Evolutionary conservation across 176 grass and related monocot genomes (phyloP), one percentile per base, ranked within the genome.

Genomic region (Musa beccarii): DNA sequence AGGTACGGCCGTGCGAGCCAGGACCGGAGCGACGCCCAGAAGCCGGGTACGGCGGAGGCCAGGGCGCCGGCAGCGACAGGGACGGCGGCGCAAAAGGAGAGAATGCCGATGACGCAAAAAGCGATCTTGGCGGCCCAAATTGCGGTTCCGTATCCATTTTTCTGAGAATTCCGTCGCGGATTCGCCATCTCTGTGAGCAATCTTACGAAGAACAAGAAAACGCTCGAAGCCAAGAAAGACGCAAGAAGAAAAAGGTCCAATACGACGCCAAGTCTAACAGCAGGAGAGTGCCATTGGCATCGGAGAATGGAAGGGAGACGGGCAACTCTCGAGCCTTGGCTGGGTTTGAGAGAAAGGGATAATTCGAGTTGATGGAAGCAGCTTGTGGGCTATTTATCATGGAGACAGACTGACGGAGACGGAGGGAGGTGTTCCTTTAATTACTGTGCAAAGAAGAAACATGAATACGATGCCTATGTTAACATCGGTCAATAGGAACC

Each of bases 61-160:
- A 87, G 49, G 8, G 75, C 25, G n/a, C 62, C 74, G 19, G 80
- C 55, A 63, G 90, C 21, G 4, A 83, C 82, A 20, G 89, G 93
- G 29, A 86, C 51, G 10, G 75, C 83, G 9, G 75, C 23, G 2
- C 56, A 73, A 0, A 63, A 74, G 55, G 75, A 77, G 12, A 86
- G 77, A 6, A 84, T 53, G 51, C 73, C 85, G 0, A 79, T 59
- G 9, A 80, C 57, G 34, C 25, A 70, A 70, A 51, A 51, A 16
- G 19, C 8, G 49, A 70, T 70, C 16, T 70, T 70, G 68, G 68
- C 25, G 14, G 49, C 68, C 68, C 68, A 51, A 20, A 70, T 51
- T 49, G 43, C 49, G 1, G 10, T 70, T 1, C 51, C 68, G 15
- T 15, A 19, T 9, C 43, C 68, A 70, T 49, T 70, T 19, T 7